Base-by-base conservation (phyloP, 495 filamentous ascomycete genomes). In the Usnea hakonensis region DNA sequence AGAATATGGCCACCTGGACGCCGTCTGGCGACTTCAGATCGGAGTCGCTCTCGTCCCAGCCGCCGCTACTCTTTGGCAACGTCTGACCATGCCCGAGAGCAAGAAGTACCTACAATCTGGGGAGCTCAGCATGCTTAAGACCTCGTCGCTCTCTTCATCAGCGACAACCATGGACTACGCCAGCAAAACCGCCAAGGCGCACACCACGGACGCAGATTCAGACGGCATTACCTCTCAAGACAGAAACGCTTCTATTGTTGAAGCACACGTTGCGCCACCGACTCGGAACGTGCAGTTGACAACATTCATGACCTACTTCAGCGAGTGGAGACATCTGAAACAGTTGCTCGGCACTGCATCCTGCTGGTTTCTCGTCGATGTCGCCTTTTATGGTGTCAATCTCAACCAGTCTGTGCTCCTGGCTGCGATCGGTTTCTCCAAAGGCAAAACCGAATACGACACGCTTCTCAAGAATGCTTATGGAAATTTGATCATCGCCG, bases 11-110 rank as follows among this genome's bases (percentile, higher is more conserved):
- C 75, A 76, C 32, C 63, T 86, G 28, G 87, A 87, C 21, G 87
- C 90, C 19, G 90, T 94, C 86, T 94, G 90, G 90, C 82, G 90
- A 65, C 74, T 81, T 5, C 75, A 91, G 46, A 87, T 94, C 69
- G 89, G 89, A 17, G 83, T 91, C 67, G 90, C 89, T 58, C 85
- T 86, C n/a, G 84, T 92, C 11, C 90, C 90, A 6, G 90, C 82
- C 44, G 84, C 80, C 68, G 80, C 88, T 59, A 89, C 89, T 17
- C 81, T 94, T 33, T 92, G 90, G 78, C 91, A 86, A 74, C 90
- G 91, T 52, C 79, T 96, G 6, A 95, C 91, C 32, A 95, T 96
- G 65, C 91, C 91, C 28, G 89, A 92, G 73, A 84, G 90, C 65
- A 87, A 80, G 41, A 85, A 88, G 37, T 91, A 90, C 72, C 38